phyloP scores from a whole-genome alignment of 345 rosid species.

The Fremontodendron californicum region DNA sequence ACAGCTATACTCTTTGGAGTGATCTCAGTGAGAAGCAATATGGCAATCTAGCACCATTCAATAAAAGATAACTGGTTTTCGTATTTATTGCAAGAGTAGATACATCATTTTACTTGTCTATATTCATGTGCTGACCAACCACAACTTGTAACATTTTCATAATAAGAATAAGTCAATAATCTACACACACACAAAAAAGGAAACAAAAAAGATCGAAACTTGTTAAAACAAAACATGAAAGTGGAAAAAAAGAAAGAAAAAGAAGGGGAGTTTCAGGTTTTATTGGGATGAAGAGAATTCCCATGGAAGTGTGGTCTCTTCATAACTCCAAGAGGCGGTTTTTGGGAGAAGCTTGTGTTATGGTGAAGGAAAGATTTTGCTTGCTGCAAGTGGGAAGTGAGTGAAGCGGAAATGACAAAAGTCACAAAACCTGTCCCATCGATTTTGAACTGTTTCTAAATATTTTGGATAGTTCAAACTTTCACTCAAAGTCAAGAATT shows the following conservation, averaged over 20 bases:
- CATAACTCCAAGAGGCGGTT: neutral
- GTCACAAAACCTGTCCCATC: neutral
- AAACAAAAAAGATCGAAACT: neutral
- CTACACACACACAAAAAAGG: too few relatives aligned
- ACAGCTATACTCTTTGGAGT: slow-evolving; percentile 99
- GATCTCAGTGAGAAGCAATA: slow-evolving; percentile 92
- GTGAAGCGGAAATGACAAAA: neutral
- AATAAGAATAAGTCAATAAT: neutral
- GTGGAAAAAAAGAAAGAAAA: neutral
- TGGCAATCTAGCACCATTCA: slow-evolving; percentile 59
- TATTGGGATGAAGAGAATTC: neutral
- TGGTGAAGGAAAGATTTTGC: slow-evolving; percentile 5
- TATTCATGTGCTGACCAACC: neutral
- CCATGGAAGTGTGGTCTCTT: neutral
- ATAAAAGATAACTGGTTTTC: neutral
- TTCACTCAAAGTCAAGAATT: too few relatives aligned
- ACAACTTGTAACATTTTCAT: neutral
- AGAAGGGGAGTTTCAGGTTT: neutral
- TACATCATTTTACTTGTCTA: neutral
- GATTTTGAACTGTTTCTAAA: too few relatives aligned
- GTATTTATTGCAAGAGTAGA: neutral
- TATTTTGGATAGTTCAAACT: too few relatives aligned
- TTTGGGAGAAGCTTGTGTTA: neutral
- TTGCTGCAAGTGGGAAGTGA: neutral
- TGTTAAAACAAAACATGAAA: neutral